Conservation (phyloP, 75 land plant species). For the Isoetes taiwanensis region DNA sequence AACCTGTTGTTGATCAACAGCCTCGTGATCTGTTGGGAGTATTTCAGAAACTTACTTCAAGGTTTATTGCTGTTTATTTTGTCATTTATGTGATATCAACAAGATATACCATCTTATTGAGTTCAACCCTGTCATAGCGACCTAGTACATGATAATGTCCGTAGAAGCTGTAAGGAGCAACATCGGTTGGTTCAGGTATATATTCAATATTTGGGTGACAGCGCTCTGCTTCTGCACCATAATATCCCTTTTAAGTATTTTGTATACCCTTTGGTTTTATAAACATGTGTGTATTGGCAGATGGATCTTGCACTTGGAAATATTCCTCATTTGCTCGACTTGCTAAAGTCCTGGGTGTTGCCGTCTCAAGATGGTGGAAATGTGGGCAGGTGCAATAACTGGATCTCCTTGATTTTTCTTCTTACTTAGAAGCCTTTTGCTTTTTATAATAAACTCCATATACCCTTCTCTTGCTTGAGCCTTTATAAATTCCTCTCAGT, state of each 20-base stretch:
- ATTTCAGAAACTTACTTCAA: slow-evolving; percentile 92
- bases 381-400: slow-evolving; percentile 26
- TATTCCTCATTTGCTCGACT: slow-evolving; percentile 57
- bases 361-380: slow-evolving; percentile 50
- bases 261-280: neutral
- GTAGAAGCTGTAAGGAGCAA: slow-evolving; percentile 84
- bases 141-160: slow-evolving; percentile 66
- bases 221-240: neutral
- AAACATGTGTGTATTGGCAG: slow-evolving; percentile 24
- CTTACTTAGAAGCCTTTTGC: no score
- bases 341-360: slow-evolving; percentile 78
- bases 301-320: slow-evolving; percentile 81
- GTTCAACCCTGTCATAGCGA: slow-evolving; percentile 14
- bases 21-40: slow-evolving; percentile 64
- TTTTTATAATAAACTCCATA: no score
- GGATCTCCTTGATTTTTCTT: neutral
- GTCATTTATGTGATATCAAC: neutral
- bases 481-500: neutral
- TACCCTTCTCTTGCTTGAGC: no score
- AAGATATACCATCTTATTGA: neutral
- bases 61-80: slow-evolving; percentile 12
- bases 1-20: slow-evolving; percentile 84
- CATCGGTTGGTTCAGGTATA: slow-evolving; percentile 80
- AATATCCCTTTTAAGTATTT: neutral
- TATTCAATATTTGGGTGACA: neutral